A percentile compares a stretch with the other conserved stretches of the same genome.
Evolutionary conservation across 345 rosid species (phyloP).

Genomic region (Hypericum androsaemum): DNA sequence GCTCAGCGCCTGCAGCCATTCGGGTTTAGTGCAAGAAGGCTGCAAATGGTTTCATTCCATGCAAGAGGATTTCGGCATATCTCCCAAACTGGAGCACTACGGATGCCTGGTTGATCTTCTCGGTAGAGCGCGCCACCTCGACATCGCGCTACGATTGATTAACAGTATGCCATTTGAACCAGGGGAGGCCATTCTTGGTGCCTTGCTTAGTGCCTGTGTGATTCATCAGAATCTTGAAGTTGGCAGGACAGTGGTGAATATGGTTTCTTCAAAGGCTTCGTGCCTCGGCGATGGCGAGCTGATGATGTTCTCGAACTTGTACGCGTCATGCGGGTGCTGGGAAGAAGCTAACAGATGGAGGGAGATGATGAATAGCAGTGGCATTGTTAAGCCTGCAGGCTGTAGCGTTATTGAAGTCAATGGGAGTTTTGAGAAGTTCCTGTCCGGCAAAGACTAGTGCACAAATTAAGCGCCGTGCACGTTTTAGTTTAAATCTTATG

Average conservation of each 20-base stretch:
- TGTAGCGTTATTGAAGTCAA: too few species aligned
- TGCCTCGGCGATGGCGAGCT: too few species aligned
- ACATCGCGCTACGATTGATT: conserved; percentile 11
- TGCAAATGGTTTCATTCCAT: conserved; percentile 12
- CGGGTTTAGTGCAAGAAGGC: conserved; percentile 23
- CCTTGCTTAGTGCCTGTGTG: conserved; percentile 25
- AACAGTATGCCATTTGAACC: conserved; percentile 20
- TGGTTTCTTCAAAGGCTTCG: neutral
- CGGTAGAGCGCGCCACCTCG: conserved; percentile 10
- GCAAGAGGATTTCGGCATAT: conserved; percentile 16
- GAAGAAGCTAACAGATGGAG: too few species aligned
- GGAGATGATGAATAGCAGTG: too few species aligned
- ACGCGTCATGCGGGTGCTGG: too few species aligned
- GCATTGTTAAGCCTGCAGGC: too few species aligned
- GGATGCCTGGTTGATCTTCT: conserved; percentile 25
- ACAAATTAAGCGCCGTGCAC: too few species aligned
- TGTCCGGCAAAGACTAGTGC: too few species aligned
- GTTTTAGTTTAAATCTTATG: too few species aligned
- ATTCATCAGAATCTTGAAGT: conserved; percentile 17
- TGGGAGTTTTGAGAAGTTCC: too few species aligned
- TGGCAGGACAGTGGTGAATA: conserved; percentile 11
- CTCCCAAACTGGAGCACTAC: conserved; percentile 21
- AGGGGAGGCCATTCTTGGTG: conserved; percentile 18
- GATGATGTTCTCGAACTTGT: too few species aligned
- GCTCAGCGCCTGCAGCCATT: conserved; percentile 24